phyloP scores from a whole-genome alignment of 805 yeast species.

The Blastobotrys chiropterorum region DNA sequence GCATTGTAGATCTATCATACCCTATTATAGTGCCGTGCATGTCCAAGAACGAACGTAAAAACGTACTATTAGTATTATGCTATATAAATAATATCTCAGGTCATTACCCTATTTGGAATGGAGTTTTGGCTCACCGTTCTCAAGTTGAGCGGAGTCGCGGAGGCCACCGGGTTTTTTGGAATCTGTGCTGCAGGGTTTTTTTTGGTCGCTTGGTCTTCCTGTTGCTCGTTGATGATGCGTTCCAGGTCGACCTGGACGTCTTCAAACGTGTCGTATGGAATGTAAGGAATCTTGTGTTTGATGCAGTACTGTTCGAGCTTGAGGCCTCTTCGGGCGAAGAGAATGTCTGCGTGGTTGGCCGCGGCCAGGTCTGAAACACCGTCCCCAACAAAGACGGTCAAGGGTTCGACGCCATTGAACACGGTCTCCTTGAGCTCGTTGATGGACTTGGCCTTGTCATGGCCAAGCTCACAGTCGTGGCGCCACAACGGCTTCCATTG shows the following conservation, averaged over 20 bases:
- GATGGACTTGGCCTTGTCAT: constrained; percentile 38
- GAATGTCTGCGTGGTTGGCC: constrained; percentile 38
- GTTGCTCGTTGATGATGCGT: constrained; percentile 18
- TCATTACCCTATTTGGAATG: not conserved
- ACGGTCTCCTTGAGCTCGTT: constrained; percentile 31
- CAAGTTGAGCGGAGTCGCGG: not conserved
- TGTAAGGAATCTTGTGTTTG: constrained; percentile 36
- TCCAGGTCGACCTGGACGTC: constrained; percentile 34
- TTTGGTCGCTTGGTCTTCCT: not conserved
- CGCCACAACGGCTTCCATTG: constrained; percentile 37
- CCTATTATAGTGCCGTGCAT: no score
- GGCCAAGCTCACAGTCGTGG: constrained; percentile 39
- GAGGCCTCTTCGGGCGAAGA: constrained; percentile 39
- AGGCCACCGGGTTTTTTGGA: not conserved
- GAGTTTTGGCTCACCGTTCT: not conserved
- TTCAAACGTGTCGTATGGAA: constrained; percentile 37
- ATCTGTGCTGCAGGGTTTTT: constrained; percentile 4
- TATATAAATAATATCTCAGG: not conserved
- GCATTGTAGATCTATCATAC: no score
- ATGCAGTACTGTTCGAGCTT: constrained; percentile 37
- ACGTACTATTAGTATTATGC: not conserved
- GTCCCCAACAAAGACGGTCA: constrained; percentile 46
- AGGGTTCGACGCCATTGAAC: constrained; percentile 9
- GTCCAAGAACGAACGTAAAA: no score
- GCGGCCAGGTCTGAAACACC: constrained; percentile 48